A percentile compares a stretch with the other conserved stretches of the same genome.
phyloP scores from a whole-genome alignment of 495 filamentous ascomycete species.

The Trichoderma erinaceum region DNA sequence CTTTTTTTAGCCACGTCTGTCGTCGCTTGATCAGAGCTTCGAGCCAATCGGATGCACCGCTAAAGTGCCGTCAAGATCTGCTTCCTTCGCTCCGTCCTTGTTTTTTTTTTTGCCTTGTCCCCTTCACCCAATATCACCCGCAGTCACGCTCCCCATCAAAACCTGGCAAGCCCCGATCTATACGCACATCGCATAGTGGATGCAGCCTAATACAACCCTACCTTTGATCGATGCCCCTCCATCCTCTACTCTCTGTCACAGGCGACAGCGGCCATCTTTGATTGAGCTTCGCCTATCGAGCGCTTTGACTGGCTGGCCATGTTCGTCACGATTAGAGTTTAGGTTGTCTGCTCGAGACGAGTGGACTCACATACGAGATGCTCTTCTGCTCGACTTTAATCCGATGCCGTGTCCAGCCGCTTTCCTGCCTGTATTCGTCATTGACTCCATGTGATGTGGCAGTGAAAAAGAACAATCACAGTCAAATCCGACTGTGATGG shows the following conservation, averaged over 20 bases:
- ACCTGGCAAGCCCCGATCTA: neutral
- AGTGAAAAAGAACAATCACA: too few relatives aligned
- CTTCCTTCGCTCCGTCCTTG: too few relatives aligned
- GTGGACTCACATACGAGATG: neutral
- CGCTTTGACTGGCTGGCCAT: neutral
- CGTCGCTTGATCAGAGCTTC: too few relatives aligned
- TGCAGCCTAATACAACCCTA: conserved; percentile 1
- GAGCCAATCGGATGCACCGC: too few relatives aligned
- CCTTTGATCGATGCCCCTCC: neutral
- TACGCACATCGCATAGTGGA: neutral
- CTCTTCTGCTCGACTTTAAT: neutral
- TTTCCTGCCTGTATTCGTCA: too few relatives aligned
- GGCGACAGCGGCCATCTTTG: neutral
- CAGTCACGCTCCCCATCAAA: neutral
- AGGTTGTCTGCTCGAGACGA: neutral
- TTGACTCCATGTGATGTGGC: too few relatives aligned
- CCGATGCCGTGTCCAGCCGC: too few relatives aligned
- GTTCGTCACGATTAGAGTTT: neutral
- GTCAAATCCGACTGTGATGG: too few relatives aligned
- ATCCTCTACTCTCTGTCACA: neutral
- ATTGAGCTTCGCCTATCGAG: neutral
- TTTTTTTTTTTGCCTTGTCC: too few relatives aligned
- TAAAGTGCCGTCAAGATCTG: too few relatives aligned
- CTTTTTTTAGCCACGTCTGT: too few relatives aligned
- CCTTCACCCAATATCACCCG: too few relatives aligned